Evolutionary conservation across 1,139 yeast species (phyloP), one percentile per base, ranked within the genome.

Genomic region (Diutina neorugosa): DNA sequence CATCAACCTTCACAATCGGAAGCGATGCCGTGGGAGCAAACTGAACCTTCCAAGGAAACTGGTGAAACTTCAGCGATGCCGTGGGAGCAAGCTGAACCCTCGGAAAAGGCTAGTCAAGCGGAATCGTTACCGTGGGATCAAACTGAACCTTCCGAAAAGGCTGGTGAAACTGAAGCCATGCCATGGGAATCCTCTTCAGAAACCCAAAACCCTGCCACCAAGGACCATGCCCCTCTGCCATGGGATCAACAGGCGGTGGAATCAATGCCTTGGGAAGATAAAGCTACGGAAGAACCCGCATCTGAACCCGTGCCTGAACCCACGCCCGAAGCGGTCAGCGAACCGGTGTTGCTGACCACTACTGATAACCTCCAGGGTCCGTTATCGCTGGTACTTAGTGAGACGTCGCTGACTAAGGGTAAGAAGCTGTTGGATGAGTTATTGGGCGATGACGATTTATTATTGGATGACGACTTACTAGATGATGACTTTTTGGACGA

Each of bases 401-500:
- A 43, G 19, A 14, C 8, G 20, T 19, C 16, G 20, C 25, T 21
- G 18, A 20, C 40, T 14, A 42, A 44, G 27, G 20, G 27, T 5
- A 40, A 40, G 21, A 48, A 41, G 6, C 54, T 55, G 25, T 52
- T 60, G 11, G 63, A 60, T 25, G 56, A 55, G 7, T 55, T 63
- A 19, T 60, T 62, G 55, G 60, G 51, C 12, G 84, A 79, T 54
- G 81, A 77, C 53, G 78, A 74, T 43, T 58, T 73, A 43, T 44
- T 53, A 18, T 27, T 53, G 21, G 56, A 54, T 20, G 56, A 54
- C 21, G 56, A 54, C 6, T 65, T 74, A n/a, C 69, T 70, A 48
- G 77, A 74, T 48, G 76, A 71, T 25, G 52, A 69, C 52, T 62
- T 51, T 61, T 63, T 56, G 59, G 58, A 57, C 20, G 64, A 58